phyloP scores from a whole-genome alignment of 1,284 basidiomycete genomes.

The Cutaneotrichosporon sp. region DNA sequence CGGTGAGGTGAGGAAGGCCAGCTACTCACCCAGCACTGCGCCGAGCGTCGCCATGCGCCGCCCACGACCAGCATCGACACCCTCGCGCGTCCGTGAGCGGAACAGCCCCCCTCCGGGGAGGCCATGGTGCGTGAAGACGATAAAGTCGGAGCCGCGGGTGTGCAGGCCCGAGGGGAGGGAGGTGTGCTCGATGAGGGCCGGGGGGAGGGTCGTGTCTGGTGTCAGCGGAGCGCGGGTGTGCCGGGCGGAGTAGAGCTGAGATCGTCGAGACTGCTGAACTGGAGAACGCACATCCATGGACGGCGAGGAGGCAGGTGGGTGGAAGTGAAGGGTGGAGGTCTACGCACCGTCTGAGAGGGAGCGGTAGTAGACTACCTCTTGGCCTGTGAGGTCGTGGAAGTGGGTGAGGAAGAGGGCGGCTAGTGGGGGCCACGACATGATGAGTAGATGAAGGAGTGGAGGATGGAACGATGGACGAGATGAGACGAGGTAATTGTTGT shows the following conservation, averaged over 20 bases:
- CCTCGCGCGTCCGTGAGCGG: constrained; percentile 28
- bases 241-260: no score
- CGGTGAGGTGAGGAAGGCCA: neutral
- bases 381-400: constrained; percentile 50
- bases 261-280: no score
- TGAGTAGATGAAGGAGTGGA: constrained; percentile 8
- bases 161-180: constrained; percentile 47
- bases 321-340: neutral
- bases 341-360: constrained; percentile 33
- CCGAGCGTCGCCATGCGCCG: constrained; percentile 48
- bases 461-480: constrained; percentile 3
- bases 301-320: no score
- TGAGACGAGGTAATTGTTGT: neutral
- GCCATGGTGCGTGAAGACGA: constrained; percentile 36
- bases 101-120: constrained; percentile 40
- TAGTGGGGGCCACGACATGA: constrained; percentile 34
- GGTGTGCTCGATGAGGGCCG: constrained; percentile 39
- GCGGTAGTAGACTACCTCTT: constrained; percentile 40
- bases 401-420: constrained; percentile 48
- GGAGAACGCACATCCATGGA: no score
- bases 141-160: constrained; percentile 34
- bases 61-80: constrained; percentile 30
- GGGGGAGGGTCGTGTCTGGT: constrained; percentile 23
- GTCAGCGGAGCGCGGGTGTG: no score
- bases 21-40: constrained; percentile 41